Conservation (phyloP, 192 early-diverging fungal species). For the Podila epicladia region DNA sequence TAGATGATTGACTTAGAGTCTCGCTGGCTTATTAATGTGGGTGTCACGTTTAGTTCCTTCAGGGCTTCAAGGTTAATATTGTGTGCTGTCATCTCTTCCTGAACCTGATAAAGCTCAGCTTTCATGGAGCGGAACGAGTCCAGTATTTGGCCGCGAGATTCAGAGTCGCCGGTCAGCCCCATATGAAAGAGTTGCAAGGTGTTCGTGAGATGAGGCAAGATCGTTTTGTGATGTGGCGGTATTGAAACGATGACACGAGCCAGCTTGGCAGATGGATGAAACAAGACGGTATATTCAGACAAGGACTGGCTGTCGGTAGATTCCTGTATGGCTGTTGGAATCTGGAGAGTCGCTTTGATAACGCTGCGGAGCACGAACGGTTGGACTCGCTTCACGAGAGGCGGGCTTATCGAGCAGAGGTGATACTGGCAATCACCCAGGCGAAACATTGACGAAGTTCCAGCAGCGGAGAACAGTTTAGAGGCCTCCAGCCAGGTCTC, state of each 20-base stretch:
- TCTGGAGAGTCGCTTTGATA: neutral
- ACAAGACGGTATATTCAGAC: too few relatives aligned
- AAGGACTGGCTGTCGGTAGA: neutral
- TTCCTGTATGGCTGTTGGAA: neutral
- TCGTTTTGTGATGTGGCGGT: neutral
- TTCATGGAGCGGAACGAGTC: neutral
- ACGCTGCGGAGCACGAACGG: neutral
- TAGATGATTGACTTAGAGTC: neutral
- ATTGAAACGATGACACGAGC: too few relatives aligned
- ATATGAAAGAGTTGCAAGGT: conserved; percentile 15
- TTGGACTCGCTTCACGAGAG: neutral
- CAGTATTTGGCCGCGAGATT: neutral
- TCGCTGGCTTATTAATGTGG: neutral
- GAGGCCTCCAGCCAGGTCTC: neutral
- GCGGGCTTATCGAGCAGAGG: neutral
- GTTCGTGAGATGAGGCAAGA: conserved; percentile 4
- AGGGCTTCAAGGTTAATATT: neutral
- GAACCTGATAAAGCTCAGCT: neutral
- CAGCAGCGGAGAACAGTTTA: neutral
- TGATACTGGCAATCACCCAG: neutral
- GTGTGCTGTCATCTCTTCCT: neutral
- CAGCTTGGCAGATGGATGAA: too few relatives aligned
- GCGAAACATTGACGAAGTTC: neutral
- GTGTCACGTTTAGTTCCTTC: neutral
- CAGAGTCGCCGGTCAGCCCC: conserved; percentile 7